A percentile compares a stretch with the other conserved stretches of the same genome.
Evolutionary conservation across 2,329 filamentous ascomycete genomes (phyloP).

Genomic region (Penicillium palitans): DNA sequence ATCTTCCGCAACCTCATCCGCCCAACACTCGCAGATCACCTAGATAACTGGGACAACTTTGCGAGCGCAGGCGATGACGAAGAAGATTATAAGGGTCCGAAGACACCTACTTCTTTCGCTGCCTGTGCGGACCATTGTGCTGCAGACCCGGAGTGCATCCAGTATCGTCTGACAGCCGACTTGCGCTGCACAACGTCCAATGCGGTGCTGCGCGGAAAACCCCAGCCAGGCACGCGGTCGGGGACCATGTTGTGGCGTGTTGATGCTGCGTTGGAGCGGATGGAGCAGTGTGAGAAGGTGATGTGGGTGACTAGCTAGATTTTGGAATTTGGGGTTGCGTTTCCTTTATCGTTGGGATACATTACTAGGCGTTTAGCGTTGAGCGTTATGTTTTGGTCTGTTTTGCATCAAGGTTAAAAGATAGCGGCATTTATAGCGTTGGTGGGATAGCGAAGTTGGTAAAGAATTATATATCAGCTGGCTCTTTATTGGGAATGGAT

Average conservation of each 20-base stretch:
- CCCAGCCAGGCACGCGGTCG: conserved; percentile 14
- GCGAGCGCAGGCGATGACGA: conserved; percentile 9
- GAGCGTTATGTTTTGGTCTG: neutral
- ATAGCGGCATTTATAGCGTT: neutral
- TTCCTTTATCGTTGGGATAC: neutral
- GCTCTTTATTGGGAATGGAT: neutral
- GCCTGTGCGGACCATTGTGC: conserved; percentile 27
- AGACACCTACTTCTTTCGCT: conserved; percentile 9
- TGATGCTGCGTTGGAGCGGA: conserved; percentile 16
- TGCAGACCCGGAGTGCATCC: conserved; percentile 14
- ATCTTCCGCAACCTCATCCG: conserved; percentile 24
- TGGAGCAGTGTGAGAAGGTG: conserved; percentile 14
- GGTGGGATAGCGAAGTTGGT: neutral
- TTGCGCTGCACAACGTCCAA: conserved; percentile 19
- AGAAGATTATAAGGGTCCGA: conserved; percentile 6
- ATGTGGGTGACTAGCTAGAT: conserved; percentile 12
- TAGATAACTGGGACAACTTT: conserved; percentile 23
- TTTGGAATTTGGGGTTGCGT: neutral
- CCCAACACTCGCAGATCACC: conserved; percentile 15
- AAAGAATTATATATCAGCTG: neutral
- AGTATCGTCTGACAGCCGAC: conserved; percentile 19
- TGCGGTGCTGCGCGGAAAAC: conserved; percentile 16
- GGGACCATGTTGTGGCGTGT: conserved; percentile 28
- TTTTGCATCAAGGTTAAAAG: neutral
- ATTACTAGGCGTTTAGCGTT: conserved; percentile 1